Base-by-base conservation (phyloP, 345 rosid species). In the Sisymbrium altissimum region DNA sequence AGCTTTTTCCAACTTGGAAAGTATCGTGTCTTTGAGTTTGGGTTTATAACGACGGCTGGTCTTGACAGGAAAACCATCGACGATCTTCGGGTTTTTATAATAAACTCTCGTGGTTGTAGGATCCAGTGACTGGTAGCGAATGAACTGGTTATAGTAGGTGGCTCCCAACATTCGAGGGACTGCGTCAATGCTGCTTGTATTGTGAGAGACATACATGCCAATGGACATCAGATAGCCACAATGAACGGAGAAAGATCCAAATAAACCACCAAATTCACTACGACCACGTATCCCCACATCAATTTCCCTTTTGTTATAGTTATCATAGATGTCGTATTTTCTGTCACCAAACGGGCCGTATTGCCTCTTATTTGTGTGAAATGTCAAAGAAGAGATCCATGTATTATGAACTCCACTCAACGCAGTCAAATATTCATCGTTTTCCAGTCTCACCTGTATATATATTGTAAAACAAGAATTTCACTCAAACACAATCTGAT, bases 241-340 rank as follows among this genome's bases (percentile, higher is more conserved):
- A 49, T 9, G 9, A 0, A 5, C 2, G 12, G 6, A 0, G 32
- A 52, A 66, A 36, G 70, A 48, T 44, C 71, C 71, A 52, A 38
- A 67, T 25, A 67, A 67, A 67, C 71, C 71, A 67, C 61, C 59
- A 67, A 67, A 55, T 53, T 68, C 72, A 6, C 30, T 19, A 18
- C 59, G 38, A 14, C 29, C 59, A 54, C 59, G 7, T 27, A 41
- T 54, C 53, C 9, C 9, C 19, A 55, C 29, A 43, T 40, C 19
- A 55, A 55, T 55, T 15, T 25, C 18, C 38, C 7, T 38, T 57
- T 3, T 46, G 0, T 30, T 17, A 11, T 12, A 11, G 38, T 63
- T 9, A 7, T 10, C 18, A 23, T 1, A 38, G n/a, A n/a, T n/a
- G n/a, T n/a, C n/a, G n/a, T n/a, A n/a, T n/a, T n/a, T n/a, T 41